phyloP scores from a whole-genome alignment of 805 yeast species.

The Yarrowia osloensis region DNA sequence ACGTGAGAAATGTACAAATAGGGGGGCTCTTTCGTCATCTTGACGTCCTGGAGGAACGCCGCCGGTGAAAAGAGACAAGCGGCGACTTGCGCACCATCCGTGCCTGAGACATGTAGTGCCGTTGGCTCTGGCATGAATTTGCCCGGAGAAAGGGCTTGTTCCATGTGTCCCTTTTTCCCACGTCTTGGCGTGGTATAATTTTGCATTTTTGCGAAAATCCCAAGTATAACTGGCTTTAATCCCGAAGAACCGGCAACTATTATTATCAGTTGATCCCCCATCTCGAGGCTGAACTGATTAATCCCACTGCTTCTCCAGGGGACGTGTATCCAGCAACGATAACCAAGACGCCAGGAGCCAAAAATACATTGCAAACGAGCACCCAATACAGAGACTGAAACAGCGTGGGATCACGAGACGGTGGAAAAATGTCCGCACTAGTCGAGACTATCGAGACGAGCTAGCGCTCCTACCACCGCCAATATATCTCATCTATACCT shows the following conservation, averaged over 20 bases:
- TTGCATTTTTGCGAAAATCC: background rate
- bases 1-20: background rate
- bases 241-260: background rate
- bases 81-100: background rate
- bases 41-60: background rate
- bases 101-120: constrained; percentile 23
- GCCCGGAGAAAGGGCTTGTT: constrained; percentile 5
- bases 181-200: background rate
- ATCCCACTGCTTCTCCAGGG: background rate
- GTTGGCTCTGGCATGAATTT: background rate
- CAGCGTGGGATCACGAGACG: background rate
- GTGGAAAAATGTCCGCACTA: background rate
- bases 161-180: background rate
- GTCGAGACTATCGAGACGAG: background rate
- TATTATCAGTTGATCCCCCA: constrained; percentile 6
- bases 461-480: background rate
- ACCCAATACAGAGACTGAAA: background rate
- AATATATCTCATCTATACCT: background rate
- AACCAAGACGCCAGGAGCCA: background rate
- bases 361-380: background rate
- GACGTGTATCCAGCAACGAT: background rate
- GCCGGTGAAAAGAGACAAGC: background rate
- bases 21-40: background rate
- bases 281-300: background rate
- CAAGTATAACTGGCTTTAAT: background rate